phyloP scores from a whole-genome alignment of 2,329 filamentous ascomycete species.

The Hortaea sp. region DNA sequence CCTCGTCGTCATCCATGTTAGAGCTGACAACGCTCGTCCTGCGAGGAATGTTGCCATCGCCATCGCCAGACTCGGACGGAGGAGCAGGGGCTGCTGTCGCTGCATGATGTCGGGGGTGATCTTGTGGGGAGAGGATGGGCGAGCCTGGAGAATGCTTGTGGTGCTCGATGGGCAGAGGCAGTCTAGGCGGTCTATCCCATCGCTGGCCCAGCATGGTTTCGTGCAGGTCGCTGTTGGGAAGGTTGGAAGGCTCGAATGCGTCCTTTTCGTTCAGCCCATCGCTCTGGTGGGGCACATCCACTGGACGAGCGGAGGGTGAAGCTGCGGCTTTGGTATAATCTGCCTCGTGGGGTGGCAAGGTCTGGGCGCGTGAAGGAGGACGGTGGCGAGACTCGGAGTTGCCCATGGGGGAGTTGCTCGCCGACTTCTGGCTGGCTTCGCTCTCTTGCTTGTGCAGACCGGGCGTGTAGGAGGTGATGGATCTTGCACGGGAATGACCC shows the following conservation, averaged over 20 bases:
- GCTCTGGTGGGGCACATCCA: slow-evolving; percentile 26
- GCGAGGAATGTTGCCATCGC: slow-evolving; percentile 41
- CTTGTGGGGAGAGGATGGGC: slow-evolving; percentile 68
- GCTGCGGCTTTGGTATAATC: slow-evolving; percentile 3
- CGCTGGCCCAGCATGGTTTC: slow-evolving; percentile 16
- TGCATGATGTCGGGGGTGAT: slow-evolving; percentile 23
- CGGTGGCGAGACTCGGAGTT: slow-evolving; percentile 12
- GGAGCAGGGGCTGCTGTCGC: slow-evolving; percentile 28
- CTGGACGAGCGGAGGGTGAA: slow-evolving; percentile 28
- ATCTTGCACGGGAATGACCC: slow-evolving; percentile 19
- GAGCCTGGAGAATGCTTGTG: slow-evolving; percentile 83
- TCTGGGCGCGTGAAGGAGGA: slow-evolving; percentile 14
- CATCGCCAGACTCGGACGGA: slow-evolving; percentile 33
- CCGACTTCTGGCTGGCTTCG: slow-evolving; percentile 8
- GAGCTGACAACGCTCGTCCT: slow-evolving; percentile 48
- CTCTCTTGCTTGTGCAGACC: slow-evolving; percentile 8
- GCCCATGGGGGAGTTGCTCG: slow-evolving; percentile 12
- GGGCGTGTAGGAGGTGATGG: slow-evolving; percentile 15
- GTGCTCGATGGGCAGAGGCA: slow-evolving; percentile 89
- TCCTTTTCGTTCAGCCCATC: slow-evolving; percentile 12
- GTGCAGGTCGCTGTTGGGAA: not conserved
- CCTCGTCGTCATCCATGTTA: slow-evolving; percentile 57
- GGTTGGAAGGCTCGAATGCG: slow-evolving; percentile 8
- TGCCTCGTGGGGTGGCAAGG: slow-evolving; percentile 9
- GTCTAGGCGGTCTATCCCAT: slow-evolving; percentile 64